phyloP scores from a whole-genome alignment of 116 monocot species.

The Zostera marina region DNA sequence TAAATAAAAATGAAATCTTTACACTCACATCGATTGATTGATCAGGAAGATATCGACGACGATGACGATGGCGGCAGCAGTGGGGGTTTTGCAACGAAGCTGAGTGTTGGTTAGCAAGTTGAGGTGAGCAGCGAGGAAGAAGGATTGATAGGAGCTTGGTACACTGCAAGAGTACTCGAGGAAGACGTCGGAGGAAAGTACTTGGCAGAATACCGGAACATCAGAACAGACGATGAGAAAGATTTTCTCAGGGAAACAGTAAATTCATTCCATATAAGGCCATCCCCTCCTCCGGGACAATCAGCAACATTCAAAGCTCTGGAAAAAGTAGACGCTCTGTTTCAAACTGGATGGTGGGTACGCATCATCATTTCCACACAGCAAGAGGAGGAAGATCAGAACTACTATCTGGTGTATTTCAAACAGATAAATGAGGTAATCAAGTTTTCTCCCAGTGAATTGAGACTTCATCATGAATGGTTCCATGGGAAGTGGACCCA shows the following conservation, averaged over 20 bases:
- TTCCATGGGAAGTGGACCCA: conserved; percentile 46
- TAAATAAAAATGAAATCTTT: no score
- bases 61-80: no score
- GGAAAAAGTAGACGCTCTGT: conserved; percentile 63
- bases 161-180: conserved; percentile 29
- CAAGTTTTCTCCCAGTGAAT: conserved; percentile 26
- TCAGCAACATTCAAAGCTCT: conserved; percentile 27
- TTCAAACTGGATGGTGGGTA: conserved; percentile 77
- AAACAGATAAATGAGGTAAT: conserved; percentile 36
- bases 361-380: conserved; percentile 41
- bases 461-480: conserved; percentile 65
- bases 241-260: conserved; percentile 36
- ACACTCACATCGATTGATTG: no score
- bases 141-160: conserved; percentile 66
- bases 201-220: conserved; percentile 38
- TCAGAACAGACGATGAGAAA: conserved; percentile 46
- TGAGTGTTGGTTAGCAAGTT: conserved; percentile 27
- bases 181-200: conserved; percentile 18
- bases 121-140: conserved; percentile 78
- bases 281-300: conserved; percentile 20
- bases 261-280: conserved; percentile 43
- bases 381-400: no score
- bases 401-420: conserved; percentile 63
- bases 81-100: conserved; percentile 1
- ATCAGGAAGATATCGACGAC: no score